Conservation (phyloP, 2,329 filamentous ascomycete species). For the Calonectria ilicicola region DNA sequence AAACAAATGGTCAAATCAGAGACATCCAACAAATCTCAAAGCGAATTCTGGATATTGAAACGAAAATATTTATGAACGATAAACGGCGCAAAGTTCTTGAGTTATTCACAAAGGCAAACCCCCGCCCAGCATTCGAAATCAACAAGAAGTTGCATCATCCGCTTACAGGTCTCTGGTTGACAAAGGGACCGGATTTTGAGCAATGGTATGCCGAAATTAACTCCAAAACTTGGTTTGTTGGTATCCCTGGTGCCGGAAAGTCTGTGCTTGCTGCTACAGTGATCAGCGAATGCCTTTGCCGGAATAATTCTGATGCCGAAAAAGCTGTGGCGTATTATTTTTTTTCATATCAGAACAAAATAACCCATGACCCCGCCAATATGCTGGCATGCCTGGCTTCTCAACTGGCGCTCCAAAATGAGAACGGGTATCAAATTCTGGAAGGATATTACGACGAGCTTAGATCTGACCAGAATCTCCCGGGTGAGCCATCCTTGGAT, state of each 20-base stretch:
- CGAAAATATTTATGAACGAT: neutral
- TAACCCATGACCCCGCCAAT: fast-evolving
- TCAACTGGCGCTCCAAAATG: slow-evolving; percentile 15
- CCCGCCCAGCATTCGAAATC: neutral
- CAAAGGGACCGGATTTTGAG: neutral
- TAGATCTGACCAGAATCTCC: neutral
- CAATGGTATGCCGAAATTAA: neutral
- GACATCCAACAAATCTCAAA: neutral
- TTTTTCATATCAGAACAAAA: neutral
- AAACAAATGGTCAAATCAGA: neutral
- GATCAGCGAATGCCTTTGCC: slow-evolving; percentile 2
- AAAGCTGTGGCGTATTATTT: slow-evolving; percentile 15
- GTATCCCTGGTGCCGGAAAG: slow-evolving; percentile 26
- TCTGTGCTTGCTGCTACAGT: slow-evolving; percentile 11
- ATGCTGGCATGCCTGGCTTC: neutral
- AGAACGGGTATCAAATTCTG: neutral
- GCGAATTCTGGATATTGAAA: neutral
- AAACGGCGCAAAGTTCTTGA: neutral
- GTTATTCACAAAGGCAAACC: slow-evolving; percentile 13
- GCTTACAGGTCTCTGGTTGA: slow-evolving; percentile 16
- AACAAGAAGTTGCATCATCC: neutral
- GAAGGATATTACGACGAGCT: slow-evolving; percentile 10
- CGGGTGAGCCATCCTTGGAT: neutral
- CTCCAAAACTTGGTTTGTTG: slow-evolving; percentile 4
- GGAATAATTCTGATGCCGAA: neutral